Evolutionary conservation across 495 filamentous ascomycete species (phyloP).

Genomic region (Endocarpon pusillum): DNA sequence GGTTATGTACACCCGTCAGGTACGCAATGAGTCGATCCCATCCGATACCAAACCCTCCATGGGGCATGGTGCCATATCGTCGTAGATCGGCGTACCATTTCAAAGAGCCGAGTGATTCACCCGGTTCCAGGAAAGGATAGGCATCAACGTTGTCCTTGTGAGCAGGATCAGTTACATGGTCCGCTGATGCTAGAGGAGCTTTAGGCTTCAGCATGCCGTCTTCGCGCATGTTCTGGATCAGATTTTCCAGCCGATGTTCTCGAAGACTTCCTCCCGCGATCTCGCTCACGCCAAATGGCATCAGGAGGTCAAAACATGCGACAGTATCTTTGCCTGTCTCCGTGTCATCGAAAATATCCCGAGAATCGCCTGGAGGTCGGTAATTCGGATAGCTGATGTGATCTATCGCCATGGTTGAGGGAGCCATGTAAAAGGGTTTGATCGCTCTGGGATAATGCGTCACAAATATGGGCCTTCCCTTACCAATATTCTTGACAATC

Average conservation of each 20-base stretch:
- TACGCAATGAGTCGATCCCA: conserved; percentile 85
- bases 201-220: conserved; percentile 33
- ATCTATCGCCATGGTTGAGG: conserved; percentile 18
- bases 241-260: conserved; percentile 59
- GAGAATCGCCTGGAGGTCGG: conserved; percentile 3
- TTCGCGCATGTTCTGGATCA: conserved; percentile 57
- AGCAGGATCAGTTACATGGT: background rate
- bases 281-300: conserved; percentile 72
- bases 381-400: background rate
- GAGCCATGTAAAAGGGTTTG: conserved; percentile 95
- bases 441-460: conserved; percentile 73
- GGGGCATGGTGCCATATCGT: conserved; percentile 84
- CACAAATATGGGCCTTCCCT: conserved; percentile 66
- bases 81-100: conserved; percentile 93
- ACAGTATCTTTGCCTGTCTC: conserved; percentile 39
- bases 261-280: conserved; percentile 85
- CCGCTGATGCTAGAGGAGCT: too few relatives aligned
- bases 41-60: conserved; percentile 88
- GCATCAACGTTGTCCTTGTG: background rate
- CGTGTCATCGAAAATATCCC: conserved; percentile 2
- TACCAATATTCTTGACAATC: conserved; percentile 54
- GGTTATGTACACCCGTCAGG: conserved; percentile 63
- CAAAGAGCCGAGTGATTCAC: conserved; percentile 37
- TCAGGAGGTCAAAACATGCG: conserved; percentile 87
- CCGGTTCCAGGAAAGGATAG: conserved; percentile 18